Evolutionary conservation across 2,329 filamentous ascomycete genomes (phyloP), one percentile per base, ranked within the genome.

Genomic region (Shiraia bambusicola): DNA sequence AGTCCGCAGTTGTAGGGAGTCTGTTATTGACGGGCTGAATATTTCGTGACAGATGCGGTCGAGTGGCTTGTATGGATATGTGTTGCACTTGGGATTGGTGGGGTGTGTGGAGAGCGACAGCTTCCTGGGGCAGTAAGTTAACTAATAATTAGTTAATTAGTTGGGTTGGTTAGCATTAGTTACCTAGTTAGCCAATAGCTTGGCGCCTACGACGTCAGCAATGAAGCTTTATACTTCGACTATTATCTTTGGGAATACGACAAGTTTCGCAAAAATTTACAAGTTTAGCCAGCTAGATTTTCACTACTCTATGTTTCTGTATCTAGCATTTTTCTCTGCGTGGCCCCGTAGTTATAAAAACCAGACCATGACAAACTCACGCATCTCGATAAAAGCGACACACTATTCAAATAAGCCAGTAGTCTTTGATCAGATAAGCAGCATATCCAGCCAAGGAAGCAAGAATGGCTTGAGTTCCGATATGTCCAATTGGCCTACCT

Each of bases 401-500:
- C 31, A 19, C 6, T 24, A 4, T 12, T 50, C 19, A 52, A 10
- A 58, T 53, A 37, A 49, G 50, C 52, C 58, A 61, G 22, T 58
- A 68, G 19, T 56, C 61, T 45, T 60, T 66, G 16, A 63, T 55
- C 15, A 64, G 37, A 32, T 58, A 68, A 9, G 55, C 62, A 10
- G 58, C 41, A 33, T 66, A 68, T n/a, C 58, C 59, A 22, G 57
- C 54, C 26, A 68, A 27, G 1, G 47, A 47, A 8, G 54, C 43
- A 28, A 69, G 42, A 12, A 62, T 45, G 14, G 49, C 47, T 46
- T 68, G 62, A 3, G 61, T 64, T 2, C 65, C 65, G 40, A 56
- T 61, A 42, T 53, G 64, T 3, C 64, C 66, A 4, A 61, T 14
- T 13, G 47, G 34, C 9, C 65, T 48, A 6, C 65, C 65, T 6